phyloP scores from a whole-genome alignment of 805 yeast genomes.

The Candida yuanshanica region DNA sequence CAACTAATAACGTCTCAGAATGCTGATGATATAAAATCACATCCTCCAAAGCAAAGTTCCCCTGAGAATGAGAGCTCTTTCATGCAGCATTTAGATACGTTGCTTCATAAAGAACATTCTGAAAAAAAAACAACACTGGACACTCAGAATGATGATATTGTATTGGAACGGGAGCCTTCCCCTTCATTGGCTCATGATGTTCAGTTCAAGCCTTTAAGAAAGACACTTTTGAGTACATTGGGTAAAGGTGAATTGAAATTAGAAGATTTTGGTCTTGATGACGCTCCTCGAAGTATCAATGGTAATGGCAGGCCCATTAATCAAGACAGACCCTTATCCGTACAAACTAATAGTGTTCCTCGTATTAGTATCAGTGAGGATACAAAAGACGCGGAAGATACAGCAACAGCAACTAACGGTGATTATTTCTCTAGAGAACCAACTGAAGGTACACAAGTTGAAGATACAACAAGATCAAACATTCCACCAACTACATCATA shows the following conservation, averaged over 20 bases:
- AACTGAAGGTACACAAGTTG: neutral
- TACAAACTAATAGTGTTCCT: neutral
- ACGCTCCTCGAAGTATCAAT: neutral
- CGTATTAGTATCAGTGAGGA: neutral
- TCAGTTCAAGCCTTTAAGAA: constrained; percentile 37
- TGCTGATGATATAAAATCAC: constrained; percentile 5
- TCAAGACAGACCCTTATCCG: neutral
- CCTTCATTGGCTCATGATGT: constrained; percentile 23
- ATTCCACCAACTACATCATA: neutral
- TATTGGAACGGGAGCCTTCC: neutral
- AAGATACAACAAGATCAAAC: neutral
- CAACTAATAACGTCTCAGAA: neutral
- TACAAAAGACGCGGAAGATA: neutral
- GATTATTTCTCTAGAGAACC: neutral
- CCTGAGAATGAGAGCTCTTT: constrained; percentile 21
- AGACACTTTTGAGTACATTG: constrained; percentile 44
- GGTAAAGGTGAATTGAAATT: constrained; percentile 50
- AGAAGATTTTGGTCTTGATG: constrained; percentile 24
- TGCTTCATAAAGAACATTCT: constrained; percentile 19
- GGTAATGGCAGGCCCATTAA: neutral
- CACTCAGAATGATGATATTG: constrained; percentile 4
- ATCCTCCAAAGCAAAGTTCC: constrained; percentile 3
- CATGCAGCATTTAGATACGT: constrained; percentile 31
- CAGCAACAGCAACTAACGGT: neutral
- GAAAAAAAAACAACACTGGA: neutral